phyloP scores from a whole-genome alignment of 495 filamentous ascomycete genomes.

The Penicillium coprophilum region DNA sequence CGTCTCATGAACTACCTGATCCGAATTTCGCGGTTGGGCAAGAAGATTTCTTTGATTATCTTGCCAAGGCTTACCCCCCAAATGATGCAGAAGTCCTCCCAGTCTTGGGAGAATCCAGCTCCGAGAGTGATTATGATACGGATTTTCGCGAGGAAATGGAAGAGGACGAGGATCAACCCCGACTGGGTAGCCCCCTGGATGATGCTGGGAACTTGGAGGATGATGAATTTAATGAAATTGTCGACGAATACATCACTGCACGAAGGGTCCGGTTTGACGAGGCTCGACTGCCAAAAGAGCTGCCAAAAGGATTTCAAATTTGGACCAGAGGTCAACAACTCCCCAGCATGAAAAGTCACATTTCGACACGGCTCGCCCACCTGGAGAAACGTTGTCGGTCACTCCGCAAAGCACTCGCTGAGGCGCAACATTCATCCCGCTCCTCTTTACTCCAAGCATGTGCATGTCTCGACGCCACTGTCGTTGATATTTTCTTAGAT shows the following conservation, averaged over 20 bases:
- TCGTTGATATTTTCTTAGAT: not conserved
- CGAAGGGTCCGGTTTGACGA: not conserved
- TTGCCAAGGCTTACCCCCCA: constrained; percentile 48
- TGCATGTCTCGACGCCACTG: not conserved
- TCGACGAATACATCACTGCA: not conserved
- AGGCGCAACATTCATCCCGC: not conserved
- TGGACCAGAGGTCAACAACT: not conserved
- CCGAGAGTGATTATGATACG: constrained; percentile 53
- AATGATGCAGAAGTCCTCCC: constrained; percentile 56
- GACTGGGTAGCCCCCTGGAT: constrained; percentile 4
- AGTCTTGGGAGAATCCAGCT: constrained; percentile 63
- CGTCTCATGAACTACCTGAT: not conserved
- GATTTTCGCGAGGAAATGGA: constrained; percentile 65
- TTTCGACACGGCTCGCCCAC: not conserved
- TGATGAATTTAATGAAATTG: constrained; percentile 29
- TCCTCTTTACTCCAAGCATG: not conserved
- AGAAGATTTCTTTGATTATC: constrained; percentile 15
- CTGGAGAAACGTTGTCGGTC: not conserved
- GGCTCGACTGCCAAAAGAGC: not conserved
- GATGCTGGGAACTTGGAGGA: constrained; percentile 8
- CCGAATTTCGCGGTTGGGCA: not conserved
- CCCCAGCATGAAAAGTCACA: not conserved
- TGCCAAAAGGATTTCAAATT: not conserved
- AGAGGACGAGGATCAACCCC: constrained; percentile 38
- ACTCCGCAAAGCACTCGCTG: not conserved